These are phyloP conservation scores for Cystobasidium sp. DNA, from an alignment of 1,284 basidiomycete genomes.

Conservation along the genomic window DNA sequence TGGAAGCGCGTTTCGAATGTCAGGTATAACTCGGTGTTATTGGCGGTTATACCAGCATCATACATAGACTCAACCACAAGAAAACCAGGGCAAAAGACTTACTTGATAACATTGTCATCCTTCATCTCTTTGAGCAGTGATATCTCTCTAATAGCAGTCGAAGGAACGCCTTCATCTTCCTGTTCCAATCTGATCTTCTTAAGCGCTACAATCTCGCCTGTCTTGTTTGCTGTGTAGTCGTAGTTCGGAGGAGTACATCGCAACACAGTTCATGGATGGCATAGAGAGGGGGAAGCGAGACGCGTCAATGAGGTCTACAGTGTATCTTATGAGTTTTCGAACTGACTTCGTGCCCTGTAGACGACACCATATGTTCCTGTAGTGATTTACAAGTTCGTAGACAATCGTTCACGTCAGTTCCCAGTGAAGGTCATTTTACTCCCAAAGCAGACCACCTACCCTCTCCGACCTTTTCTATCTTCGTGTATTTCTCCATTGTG, in stretches of 20 bases:
- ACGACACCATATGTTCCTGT: constrained; percentile 98
- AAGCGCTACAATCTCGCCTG: constrained; percentile 80
- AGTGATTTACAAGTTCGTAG: not conserved
- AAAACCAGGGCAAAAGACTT: constrained; percentile 9
- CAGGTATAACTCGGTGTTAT: not conserved
- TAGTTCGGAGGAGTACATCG: no score
- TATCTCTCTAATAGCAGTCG: constrained; percentile 96
- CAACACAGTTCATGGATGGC: not conserved
- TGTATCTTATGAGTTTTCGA: not conserved
- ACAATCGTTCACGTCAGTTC: constrained; percentile 4
- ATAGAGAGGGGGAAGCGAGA: not conserved
- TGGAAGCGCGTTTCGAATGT: no score
- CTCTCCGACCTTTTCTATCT: constrained; percentile 54
- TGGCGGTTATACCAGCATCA: not conserved
- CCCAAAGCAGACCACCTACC: constrained; percentile 36
- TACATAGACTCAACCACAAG: no score
- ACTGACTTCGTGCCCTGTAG: constrained; percentile 74
- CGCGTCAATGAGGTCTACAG: not conserved
- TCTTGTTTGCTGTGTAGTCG: constrained; percentile 57
- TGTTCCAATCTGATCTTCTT: constrained; percentile 99
- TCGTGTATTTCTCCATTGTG: constrained; percentile 52
- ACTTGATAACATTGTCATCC: constrained; percentile 93
- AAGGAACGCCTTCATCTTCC: constrained; percentile 96
- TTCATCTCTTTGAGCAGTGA: constrained; percentile 94
- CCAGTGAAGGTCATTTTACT: not conserved